phyloP scores from a whole-genome alignment of 345 rosid genomes.

The Citrus sp. region DNA sequence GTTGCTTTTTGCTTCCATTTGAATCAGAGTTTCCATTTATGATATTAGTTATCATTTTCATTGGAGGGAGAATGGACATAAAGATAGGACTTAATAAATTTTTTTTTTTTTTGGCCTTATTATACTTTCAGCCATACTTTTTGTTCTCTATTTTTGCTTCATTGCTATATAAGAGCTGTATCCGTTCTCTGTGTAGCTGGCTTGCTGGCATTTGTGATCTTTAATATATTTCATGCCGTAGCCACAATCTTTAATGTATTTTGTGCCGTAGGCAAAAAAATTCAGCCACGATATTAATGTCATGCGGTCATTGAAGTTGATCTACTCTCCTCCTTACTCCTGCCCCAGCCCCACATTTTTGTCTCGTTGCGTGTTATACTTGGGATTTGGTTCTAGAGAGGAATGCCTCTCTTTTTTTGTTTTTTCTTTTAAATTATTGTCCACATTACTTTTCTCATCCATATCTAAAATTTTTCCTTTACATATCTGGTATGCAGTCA shows the following conservation, averaged over 20 bases:
- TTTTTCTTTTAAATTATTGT: no score
- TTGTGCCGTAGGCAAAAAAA: background rate
- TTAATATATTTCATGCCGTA: background rate
- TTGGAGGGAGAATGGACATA: background rate
- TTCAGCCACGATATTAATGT: background rate
- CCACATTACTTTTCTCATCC: background rate
- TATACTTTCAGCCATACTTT: background rate
- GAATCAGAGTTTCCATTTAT: background rate
- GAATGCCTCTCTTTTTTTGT: background rate
- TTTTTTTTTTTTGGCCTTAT: background rate
- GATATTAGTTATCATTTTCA: background rate
- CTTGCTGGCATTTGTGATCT: background rate
- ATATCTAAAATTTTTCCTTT: conserved; percentile 3
- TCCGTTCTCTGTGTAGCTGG: background rate
- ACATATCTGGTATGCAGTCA: conserved; percentile 43
- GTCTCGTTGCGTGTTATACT: background rate
- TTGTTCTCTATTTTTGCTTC: conserved; percentile 5
- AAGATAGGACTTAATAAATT: background rate
- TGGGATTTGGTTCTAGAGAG: background rate
- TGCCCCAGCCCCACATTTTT: background rate
- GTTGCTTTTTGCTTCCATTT: background rate
- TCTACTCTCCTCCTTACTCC: background rate
- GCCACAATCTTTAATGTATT: background rate
- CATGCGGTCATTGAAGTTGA: background rate
- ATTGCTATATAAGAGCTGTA: background rate